phyloP scores from a whole-genome alignment of 345 rosid species.

The Ricinus communis region DNA sequence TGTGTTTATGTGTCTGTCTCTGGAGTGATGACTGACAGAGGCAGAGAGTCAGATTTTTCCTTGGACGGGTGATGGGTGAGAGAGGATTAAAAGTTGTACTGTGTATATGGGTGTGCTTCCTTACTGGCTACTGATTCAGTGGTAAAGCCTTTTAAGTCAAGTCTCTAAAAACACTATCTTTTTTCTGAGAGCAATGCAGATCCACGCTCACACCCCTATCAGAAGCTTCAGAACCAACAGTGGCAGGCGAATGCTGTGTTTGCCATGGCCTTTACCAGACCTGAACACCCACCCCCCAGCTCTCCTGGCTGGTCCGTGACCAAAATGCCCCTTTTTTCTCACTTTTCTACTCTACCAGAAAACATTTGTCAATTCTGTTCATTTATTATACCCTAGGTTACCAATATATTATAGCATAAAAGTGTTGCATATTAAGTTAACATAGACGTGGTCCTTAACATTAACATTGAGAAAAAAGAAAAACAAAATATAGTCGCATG shows the following conservation, averaged over 20 bases:
- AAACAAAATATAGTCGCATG: conserved; percentile 1
- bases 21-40: conserved; percentile 16
- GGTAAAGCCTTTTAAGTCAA: conserved; percentile 13
- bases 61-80: not conserved
- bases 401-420: no score
- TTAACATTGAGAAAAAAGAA: no score
- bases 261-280: conserved; percentile 6
- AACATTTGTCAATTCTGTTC: not conserved
- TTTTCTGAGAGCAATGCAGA: conserved; percentile 12
- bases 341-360: not conserved
- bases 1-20: not conserved
- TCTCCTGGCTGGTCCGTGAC: not conserved
- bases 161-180: conserved; percentile 4
- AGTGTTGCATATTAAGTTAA: no score
- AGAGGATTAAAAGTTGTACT: conserved; percentile 1
- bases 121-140: conserved; percentile 16
- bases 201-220: conserved; percentile 30
- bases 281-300: not conserved
- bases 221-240: conserved; percentile 25
- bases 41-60: conserved; percentile 11
- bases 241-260: conserved; percentile 10
- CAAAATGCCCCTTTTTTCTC: not conserved
- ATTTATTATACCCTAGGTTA: no score
- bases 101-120: conserved; percentile 4
- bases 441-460: no score